These are phyloP conservation scores for Corylus heterophylla DNA, from an alignment of 306 rosid genomes.

Conservation along the genomic window DNA sequence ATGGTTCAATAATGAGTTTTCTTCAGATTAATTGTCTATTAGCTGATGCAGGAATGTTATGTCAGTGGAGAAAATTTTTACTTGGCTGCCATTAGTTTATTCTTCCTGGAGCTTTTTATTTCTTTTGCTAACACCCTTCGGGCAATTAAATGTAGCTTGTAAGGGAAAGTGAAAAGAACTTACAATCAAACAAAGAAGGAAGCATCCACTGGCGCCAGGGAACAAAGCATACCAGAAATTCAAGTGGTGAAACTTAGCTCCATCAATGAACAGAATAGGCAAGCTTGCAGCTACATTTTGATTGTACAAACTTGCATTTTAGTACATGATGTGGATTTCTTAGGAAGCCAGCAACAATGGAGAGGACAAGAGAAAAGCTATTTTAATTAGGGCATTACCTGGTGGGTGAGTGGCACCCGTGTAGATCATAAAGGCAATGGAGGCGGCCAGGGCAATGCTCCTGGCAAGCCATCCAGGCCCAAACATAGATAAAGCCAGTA, in stretches of 20 bases:
- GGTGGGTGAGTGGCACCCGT: constrained; percentile 81
- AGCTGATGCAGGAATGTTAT: background rate
- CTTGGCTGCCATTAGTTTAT: too few species aligned
- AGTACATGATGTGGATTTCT: background rate
- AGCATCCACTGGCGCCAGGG: constrained; percentile 77
- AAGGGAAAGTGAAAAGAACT: constrained; percentile 21
- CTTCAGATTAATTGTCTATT: background rate
- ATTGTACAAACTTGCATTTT: background rate
- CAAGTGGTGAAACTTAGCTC: constrained; percentile 71
- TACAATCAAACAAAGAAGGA: constrained; percentile 75
- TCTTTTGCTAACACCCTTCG: background rate
- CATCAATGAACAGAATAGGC: constrained; percentile 90
- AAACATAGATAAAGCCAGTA: constrained; percentile 55
- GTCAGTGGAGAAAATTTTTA: too few species aligned
- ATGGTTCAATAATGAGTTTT: background rate
- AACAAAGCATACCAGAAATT: constrained; percentile 79
- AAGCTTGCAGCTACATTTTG: constrained; percentile 74
- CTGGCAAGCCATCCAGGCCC: constrained; percentile 96
- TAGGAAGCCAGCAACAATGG: background rate
- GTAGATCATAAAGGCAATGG: constrained; percentile 81
- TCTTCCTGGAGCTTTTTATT: background rate
- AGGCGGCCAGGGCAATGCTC: constrained; percentile 69
- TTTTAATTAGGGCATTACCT: constrained; percentile 35
- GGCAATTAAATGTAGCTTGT: background rate
- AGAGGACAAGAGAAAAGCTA: background rate